These are phyloP conservation scores for Exophiala lecanii-corni DNA, from an alignment of 2,329 filamentous ascomycete species.

Conservation along the genomic window DNA sequence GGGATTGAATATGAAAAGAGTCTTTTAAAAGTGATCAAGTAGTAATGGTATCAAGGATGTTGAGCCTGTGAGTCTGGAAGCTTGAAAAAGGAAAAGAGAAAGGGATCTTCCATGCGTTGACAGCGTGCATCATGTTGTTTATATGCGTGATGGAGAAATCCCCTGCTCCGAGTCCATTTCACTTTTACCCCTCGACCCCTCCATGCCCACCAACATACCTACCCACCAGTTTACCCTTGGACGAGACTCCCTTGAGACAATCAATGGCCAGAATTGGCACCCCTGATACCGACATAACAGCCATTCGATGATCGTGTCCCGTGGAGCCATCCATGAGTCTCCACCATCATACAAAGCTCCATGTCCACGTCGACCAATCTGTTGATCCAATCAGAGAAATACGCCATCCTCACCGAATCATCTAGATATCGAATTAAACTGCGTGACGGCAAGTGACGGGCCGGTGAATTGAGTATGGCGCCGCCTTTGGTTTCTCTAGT, in stretches of 20 bases:
- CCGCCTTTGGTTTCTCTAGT: constrained; percentile 7
- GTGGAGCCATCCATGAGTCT: no score
- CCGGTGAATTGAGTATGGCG: constrained; percentile 20
- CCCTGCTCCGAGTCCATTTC: no score
- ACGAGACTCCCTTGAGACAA: neutral
- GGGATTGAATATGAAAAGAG: neutral
- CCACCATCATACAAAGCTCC: no score
- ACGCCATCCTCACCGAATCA: constrained; percentile 16
- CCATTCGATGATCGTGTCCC: no score
- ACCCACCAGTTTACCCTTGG: neutral
- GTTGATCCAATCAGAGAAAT: constrained; percentile 15
- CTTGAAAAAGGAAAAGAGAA: constrained; percentile 3
- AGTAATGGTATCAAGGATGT: neutral
- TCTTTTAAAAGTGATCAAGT: neutral
- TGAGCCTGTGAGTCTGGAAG: constrained; percentile 1
- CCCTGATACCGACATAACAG: neutral
- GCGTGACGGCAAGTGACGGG: constrained; percentile 18
- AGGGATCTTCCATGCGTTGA: neutral
- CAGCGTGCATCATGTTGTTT: constrained; percentile 13
- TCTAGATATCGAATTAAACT: constrained; percentile 15
- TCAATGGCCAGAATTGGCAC: constrained; percentile 5
- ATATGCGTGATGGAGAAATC: constrained; percentile 14
- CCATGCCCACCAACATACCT: neutral
- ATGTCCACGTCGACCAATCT: no score
- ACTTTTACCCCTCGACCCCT: constrained; percentile 21